A percentile compares a stretch with the other conserved stretches of the same genome.
Conservation (phyloP, 495 filamentous ascomycete genomes). For the Penicillium pancosmium region DNA sequence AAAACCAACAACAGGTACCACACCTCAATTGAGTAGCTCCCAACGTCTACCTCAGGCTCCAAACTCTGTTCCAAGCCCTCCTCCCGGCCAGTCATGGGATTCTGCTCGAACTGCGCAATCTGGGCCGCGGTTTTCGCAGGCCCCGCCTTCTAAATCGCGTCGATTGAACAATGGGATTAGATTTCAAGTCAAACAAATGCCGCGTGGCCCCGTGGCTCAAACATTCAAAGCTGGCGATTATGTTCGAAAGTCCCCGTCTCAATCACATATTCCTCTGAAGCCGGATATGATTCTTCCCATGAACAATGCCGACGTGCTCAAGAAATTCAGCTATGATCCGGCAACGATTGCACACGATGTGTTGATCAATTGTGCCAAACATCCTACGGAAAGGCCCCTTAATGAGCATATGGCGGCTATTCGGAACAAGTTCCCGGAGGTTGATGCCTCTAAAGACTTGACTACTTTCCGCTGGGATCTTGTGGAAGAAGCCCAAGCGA, state of each 20-base stretch:
- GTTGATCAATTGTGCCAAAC: constrained; percentile 59
- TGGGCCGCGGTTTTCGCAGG: background rate
- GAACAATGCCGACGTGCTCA: constrained; percentile 46
- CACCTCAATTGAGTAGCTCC: too few relatives aligned
- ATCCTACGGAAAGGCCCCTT: constrained; percentile 57
- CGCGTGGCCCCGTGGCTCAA: background rate
- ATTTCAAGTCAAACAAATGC: background rate
- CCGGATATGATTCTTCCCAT: constrained; percentile 45
- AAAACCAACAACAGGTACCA: background rate
- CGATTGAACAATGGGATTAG: constrained; percentile 12
- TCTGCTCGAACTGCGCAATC: background rate
- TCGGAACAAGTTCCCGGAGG: constrained; percentile 38
- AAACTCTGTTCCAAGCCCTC: background rate
- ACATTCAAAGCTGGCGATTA: background rate
- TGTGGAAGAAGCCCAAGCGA: constrained; percentile 45
- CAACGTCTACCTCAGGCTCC: background rate
- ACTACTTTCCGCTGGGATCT: constrained; percentile 70
- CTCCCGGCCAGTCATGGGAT: background rate
- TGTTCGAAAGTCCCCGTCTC: constrained; percentile 1
- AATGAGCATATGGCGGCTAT: constrained; percentile 63
- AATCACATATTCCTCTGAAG: constrained; percentile 19
- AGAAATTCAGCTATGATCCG: constrained; percentile 52
- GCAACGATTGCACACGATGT: constrained; percentile 69
- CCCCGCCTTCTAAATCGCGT: constrained; percentile 7
- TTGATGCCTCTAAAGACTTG: constrained; percentile 54